These are phyloP conservation scores for Saitozyma sp. DNA, from an alignment of 768 basidiomycete species.

Conservation along the genomic window DNA sequence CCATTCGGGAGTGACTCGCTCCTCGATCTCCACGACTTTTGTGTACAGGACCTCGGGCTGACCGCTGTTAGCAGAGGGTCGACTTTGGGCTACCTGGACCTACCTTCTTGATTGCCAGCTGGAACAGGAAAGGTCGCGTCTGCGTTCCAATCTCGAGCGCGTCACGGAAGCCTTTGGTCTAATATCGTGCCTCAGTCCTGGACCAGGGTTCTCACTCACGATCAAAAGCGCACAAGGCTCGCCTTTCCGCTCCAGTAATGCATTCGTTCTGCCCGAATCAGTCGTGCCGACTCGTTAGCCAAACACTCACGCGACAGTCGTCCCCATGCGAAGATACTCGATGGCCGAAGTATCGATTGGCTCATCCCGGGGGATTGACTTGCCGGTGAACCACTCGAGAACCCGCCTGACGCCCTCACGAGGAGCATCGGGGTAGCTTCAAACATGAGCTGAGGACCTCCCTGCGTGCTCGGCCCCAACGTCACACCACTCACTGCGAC, in stretches of 20 bases:
- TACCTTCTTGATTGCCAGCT: conserved; percentile 69
- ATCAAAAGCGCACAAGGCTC: conserved; percentile 31
- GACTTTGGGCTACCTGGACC: no score
- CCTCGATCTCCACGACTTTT: conserved; percentile 67
- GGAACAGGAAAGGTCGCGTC: conserved; percentile 89
- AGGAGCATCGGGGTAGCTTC: conserved; percentile 14
- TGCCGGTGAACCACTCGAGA: conserved; percentile 25
- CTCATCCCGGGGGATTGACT: conserved; percentile 23
- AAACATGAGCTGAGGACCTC: no score
- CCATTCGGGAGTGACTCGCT: conserved; percentile 87
- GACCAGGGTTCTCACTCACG: no score
- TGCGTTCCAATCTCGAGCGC: conserved; percentile 70
- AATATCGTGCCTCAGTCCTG: no score
- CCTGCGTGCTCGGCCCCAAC: no score
- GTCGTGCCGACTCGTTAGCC: background rate
- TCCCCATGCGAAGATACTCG: conserved; percentile 32
- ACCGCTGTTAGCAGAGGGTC: no score
- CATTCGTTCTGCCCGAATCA: conserved; percentile 17
- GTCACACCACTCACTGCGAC: no score
- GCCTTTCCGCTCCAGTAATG: conserved; percentile 37
- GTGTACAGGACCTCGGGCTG: no score
- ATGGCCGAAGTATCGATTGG: conserved; percentile 40
- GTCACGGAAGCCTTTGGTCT: background rate
- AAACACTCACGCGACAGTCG: background rate
- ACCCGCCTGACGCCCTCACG: conserved; percentile 24